Evolutionary conservation across 441 rosid genomes (phyloP), one percentile per base, ranked within the genome.

Genomic region (Populus tomentosa): DNA sequence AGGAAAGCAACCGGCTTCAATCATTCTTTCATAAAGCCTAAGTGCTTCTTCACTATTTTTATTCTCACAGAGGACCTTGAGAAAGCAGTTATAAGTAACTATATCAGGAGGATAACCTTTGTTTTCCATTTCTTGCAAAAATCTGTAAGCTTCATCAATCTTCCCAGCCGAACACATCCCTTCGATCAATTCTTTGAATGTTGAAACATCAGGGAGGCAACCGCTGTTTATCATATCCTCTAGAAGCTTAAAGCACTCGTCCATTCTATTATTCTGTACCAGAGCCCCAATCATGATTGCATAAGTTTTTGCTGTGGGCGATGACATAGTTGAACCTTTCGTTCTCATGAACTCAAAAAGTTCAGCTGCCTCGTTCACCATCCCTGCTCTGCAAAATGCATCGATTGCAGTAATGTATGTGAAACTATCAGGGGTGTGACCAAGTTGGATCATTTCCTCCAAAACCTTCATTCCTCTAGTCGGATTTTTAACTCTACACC

Each of bases 91-190:
- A 78, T 89, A 91, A 74, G 97, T 90, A 73, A 94, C 94, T 75
- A 92, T 88, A 86, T 94, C 99, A 46, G 92, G 92, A n/a, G 97
- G 98, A 75, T 89, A 94, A 67, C 98, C 98, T 85, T 83, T 92
- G 81, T 82, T 84, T 64, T 93, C 89, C 98, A 92, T 94, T 88
- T 87, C 95, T 73, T 94, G 89, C 81, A 95, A 81, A 82, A 95
- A 87, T 84, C 74, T 89, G 74, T 92, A 94, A 14, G 97, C 98
- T 80, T 88, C 95, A 76, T 89, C 92, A 16, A 89, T 69, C 61
- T 94, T 94, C 46, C 94, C 99, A 62, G 91, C 90, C 66, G 76
- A 77, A 81, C 91, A 94, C 94, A 92, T 91, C 70, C 97, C 99
- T 84, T 91, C 96, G 9, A 94, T 85, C 67, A 96, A 73, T 64